Evolutionary conservation across 768 basidiomycete genomes (phyloP), one percentile per base, ranked within the genome.

Genomic region (Rossbeevera mucosa): DNA sequence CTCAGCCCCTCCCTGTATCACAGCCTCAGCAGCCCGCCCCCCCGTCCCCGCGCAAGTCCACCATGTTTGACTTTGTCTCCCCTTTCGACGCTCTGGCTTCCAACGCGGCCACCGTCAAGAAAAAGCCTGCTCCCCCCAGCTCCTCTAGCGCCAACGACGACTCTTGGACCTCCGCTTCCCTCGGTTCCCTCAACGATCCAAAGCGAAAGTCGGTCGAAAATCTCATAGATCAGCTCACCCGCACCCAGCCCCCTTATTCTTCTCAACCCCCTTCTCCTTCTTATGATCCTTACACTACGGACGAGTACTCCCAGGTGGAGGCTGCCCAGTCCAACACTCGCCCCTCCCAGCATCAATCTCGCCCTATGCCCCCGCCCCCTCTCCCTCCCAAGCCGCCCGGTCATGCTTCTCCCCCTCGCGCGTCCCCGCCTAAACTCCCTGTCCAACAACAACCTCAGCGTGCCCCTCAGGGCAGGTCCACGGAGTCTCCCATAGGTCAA

Each of bases 141-240:
- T 47, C 73, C 12, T 72, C 77, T 30, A 76, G 72, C 49, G 67
- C 74, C 44, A 77, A 74, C 46, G 85, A 89, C 28, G 83, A 86
- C 50, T 76, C 80, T 12, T 87, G 83, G 85, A 71, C 75, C 1
- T 55, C 70, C 0, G 59, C 63, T 0, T 64, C 71, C 22, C 62
- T 68, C 7, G 60, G 48, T 0, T 63, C 69, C 0, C 56, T 68
- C 52, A 63, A 60, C 36, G 64, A 69, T n/a, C 84, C 88, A 28
- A 90, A 90, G 72, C 79, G 86, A 53, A 87, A 88, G 64, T 91
- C 89, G 1, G 86, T 91, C 47, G 89, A 91, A 62, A 90, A 91
- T 60, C 71, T 91, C 31, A 73, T 91, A 59, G 88, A 90, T 52
- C 83, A 87, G 60, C 67, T 90, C 7, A 83, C 83, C 22, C 76